A percentile compares a stretch with the other conserved stretches of the same genome.
Evolutionary conservation across 139 green algal genomes (phyloP).

Genomic region (Klebsormidium nitens): DNA sequence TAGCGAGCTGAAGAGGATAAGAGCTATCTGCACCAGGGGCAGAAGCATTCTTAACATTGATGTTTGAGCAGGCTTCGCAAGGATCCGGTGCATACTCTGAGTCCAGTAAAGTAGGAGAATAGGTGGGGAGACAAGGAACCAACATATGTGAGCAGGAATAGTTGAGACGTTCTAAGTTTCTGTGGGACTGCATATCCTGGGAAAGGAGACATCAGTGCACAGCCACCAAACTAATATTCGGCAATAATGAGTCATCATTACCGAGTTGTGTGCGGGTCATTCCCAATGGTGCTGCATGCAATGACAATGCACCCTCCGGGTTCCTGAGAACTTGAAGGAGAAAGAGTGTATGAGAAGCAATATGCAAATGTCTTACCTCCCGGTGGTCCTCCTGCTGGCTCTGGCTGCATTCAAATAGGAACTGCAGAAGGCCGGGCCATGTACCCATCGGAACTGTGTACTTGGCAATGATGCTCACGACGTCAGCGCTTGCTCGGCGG

Average conservation of each 20-base stretch:
- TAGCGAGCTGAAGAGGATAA: slow-evolving; percentile 59
- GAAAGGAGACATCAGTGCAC: too few relatives aligned
- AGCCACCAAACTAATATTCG: too few relatives aligned
- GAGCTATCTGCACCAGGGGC: slow-evolving; percentile 45
- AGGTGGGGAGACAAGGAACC: background rate
- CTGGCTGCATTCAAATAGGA: slow-evolving; percentile 75
- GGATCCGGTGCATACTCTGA: background rate
- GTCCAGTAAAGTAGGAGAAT: background rate
- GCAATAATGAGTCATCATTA: too few relatives aligned
- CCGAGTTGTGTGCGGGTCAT: too few relatives aligned
- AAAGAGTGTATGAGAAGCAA: too few relatives aligned
- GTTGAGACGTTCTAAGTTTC: too few relatives aligned
- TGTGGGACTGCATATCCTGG: too few relatives aligned
- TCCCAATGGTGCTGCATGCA: too few relatives aligned
- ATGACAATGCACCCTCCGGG: too few relatives aligned
- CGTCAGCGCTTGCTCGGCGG: slow-evolving; percentile 46
- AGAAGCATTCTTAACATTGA: slow-evolving; percentile 13
- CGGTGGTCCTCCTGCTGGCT: slow-evolving; percentile 38
- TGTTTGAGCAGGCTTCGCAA: too few relatives aligned
- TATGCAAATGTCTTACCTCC: slow-evolving; percentile 20
- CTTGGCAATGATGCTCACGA: slow-evolving; percentile 50
- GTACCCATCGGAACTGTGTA: slow-evolving; percentile 46
- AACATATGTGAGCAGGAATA: too few relatives aligned
- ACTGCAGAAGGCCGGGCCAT: slow-evolving; percentile 92
- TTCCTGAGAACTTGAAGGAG: too few relatives aligned